Evolutionary conservation across 768 basidiomycete species (phyloP).

Genomic region (Arthromyces matolae): DNA sequence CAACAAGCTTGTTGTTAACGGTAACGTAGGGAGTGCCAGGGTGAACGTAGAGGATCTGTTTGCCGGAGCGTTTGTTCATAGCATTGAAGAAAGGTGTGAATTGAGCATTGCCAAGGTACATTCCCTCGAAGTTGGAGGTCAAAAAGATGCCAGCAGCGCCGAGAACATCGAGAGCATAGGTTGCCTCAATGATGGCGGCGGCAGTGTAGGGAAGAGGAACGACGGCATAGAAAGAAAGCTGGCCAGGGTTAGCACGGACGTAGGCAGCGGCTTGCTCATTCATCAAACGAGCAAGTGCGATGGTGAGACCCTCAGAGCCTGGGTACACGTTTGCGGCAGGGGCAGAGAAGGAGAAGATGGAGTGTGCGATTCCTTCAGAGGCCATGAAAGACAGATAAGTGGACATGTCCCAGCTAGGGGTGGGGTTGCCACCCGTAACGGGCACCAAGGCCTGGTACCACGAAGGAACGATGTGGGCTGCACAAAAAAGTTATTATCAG

Average conservation of each 20-base stretch:
- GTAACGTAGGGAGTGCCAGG: conserved; percentile 29
- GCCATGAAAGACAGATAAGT: conserved; percentile 30
- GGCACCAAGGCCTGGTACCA: conserved; percentile 31
- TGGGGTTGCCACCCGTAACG: conserved; percentile 25
- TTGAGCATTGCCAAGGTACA: conserved; percentile 28
- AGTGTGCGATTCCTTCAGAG: conserved; percentile 26
- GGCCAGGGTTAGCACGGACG: conserved; percentile 22
- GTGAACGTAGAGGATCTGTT: conserved; percentile 31
- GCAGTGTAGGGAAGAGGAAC: conserved; percentile 33
- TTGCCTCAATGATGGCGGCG: conserved; percentile 29
- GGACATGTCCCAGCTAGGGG: conserved; percentile 28
- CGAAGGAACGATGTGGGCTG: conserved; percentile 29
- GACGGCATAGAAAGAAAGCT: conserved; percentile 31
- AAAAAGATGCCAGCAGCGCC: conserved; percentile 33
- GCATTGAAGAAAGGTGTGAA: conserved; percentile 30
- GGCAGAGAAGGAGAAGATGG: conserved; percentile 29
- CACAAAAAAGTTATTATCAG: not conserved
- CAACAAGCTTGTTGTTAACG: conserved; percentile 22
- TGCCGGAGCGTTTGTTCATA: conserved; percentile 24
- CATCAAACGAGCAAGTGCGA: conserved; percentile 33
- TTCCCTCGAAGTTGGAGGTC: conserved; percentile 30
- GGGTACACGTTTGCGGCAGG: conserved; percentile 31
- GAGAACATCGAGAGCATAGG: conserved; percentile 28
- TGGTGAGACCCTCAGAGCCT: conserved; percentile 23
- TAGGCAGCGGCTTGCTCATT: conserved; percentile 35